Conservation (phyloP, 345 rosid genomes). For the Pugionium dolabratum region DNA sequence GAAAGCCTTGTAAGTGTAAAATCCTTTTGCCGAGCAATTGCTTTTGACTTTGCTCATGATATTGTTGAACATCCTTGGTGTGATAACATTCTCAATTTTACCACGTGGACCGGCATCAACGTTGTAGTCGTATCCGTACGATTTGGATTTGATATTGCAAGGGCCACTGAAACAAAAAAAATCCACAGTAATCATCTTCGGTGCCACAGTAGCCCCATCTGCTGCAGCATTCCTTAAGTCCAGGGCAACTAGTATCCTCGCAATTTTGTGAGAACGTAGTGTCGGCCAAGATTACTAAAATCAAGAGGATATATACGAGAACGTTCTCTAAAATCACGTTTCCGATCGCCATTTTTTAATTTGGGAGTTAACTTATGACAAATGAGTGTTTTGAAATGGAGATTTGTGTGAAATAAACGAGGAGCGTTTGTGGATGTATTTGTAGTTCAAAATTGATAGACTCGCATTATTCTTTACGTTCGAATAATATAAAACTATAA, state of each 20-base stretch:
- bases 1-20: conserved; percentile 45
- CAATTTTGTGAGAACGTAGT: conserved; percentile 27
- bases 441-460: conserved; percentile 1
- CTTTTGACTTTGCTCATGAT: conserved; percentile 43
- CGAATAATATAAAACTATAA: background rate
- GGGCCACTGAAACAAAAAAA: conserved; percentile 33
- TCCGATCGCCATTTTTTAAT: conserved; percentile 12
- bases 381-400: background rate
- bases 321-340: background rate
- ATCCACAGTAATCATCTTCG: conserved; percentile 21
- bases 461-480: background rate
- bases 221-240: conserved; percentile 35
- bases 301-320: conserved; percentile 5
- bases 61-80: conserved; percentile 45
- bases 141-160: conserved; percentile 24
- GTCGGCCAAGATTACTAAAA: background rate
- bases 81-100: conserved; percentile 46
- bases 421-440: conserved; percentile 4
- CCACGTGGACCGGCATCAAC: conserved; percentile 31
- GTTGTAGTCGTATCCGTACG: conserved; percentile 29
- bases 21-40: conserved; percentile 48
- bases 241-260: conserved; percentile 23
- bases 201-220: conserved; percentile 35
- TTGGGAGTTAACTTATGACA: background rate
- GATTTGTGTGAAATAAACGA: background rate